These are phyloP conservation scores for Bassia scoparia DNA, from an alignment of 148 eudicot genomes.

Conservation along the genomic window DNA sequence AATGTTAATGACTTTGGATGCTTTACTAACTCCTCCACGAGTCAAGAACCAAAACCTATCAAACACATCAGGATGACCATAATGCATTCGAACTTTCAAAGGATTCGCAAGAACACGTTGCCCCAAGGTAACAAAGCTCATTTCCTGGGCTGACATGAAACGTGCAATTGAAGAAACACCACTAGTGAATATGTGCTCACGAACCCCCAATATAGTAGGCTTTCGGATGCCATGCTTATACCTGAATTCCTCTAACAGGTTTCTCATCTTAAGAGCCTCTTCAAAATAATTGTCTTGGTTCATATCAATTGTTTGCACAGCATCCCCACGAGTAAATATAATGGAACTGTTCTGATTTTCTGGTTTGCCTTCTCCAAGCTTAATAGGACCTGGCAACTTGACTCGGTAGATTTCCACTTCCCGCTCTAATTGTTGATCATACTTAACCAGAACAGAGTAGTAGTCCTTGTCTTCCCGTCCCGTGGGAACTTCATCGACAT, in stretches of 20 bases:
- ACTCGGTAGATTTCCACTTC: conserved; percentile 92
- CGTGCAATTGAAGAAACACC: conserved; percentile 91
- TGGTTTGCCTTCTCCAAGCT: conserved; percentile 95
- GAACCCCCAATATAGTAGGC: conserved; percentile 89
- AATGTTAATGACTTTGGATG: conserved; percentile 81
- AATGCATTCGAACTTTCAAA: conserved; percentile 86
- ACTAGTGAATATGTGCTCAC: conserved; percentile 89
- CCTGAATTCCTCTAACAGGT: conserved; percentile 78
- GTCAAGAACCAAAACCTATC: conserved; percentile 93
- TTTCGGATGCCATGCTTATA: conserved; percentile 67
- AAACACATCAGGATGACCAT: conserved; percentile 95
- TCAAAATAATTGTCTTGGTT: conserved; percentile 95
- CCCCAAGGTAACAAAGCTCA: conserved; percentile 88
- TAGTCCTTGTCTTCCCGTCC: conserved; percentile 66
- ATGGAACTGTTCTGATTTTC: conserved; percentile 95
- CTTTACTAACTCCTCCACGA: conserved; percentile 90
- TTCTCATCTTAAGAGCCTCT: conserved; percentile 88
- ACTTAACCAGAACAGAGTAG: conserved; percentile 91
- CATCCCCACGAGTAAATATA: conserved; percentile 92
- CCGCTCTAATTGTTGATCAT: conserved; percentile 64
- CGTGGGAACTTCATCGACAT: conserved; percentile 70
- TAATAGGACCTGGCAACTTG: conserved; percentile 83
- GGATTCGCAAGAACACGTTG: conserved; percentile 96
- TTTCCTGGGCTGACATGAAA: conserved; percentile 97
- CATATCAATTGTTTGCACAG: conserved; percentile 94